Percentiles rank a stretch among this genome's conserved stretches.
Conservation (phyloP, 148 eudicot genomes). For the Rhododendron ferrugineum region DNA sequence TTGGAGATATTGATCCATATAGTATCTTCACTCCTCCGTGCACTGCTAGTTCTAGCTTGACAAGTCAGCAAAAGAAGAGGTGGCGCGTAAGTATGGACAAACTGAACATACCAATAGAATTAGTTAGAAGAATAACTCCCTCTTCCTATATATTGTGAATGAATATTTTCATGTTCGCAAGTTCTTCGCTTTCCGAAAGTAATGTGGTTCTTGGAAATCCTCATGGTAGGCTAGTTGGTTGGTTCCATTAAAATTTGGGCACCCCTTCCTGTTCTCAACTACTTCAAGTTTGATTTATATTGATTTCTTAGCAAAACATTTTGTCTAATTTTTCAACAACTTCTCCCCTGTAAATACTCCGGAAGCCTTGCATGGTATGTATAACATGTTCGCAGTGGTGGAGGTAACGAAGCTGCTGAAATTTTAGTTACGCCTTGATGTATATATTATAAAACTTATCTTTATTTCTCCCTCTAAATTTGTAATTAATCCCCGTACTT, state of each 20-base stretch:
- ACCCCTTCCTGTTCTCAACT: neutral
- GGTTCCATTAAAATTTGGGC: neutral
- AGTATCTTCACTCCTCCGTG: constrained; percentile 94
- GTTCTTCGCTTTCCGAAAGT: neutral
- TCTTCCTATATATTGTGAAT: neutral
- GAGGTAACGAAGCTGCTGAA: neutral
- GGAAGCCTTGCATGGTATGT: neutral
- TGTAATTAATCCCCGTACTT: neutral
- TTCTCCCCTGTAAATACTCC: neutral
- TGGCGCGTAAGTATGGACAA: constrained; percentile 28
- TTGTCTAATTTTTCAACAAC: neutral
- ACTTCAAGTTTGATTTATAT: neutral
- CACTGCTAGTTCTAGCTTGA: constrained; percentile 50
- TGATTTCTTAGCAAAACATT: neutral
- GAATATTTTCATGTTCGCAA: neutral
- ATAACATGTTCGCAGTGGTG: neutral
- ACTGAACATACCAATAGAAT: neutral
- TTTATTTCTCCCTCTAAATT: neutral
- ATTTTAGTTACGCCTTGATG: neutral
- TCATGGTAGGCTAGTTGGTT: neutral
- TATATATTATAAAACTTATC: neutral
- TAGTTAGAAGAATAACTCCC: neutral
- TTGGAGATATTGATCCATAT: constrained; percentile 82
- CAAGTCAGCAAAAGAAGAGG: constrained; percentile 42
- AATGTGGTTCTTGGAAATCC: neutral